Conservation (phyloP, 495 filamentous ascomycete species). For the Tuber borchii region DNA sequence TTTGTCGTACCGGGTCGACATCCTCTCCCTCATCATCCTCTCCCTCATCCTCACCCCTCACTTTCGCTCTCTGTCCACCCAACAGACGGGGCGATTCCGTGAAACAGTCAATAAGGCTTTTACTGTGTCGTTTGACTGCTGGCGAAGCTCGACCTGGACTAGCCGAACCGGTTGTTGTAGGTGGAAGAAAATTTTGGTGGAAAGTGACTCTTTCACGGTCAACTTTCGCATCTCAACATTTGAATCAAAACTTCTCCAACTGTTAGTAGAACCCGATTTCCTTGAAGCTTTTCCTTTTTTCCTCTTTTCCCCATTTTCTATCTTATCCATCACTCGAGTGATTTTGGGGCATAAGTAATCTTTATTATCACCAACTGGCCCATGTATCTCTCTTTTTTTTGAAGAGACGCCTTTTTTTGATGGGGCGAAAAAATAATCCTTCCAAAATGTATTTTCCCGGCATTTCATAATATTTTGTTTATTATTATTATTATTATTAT, state of each 20-base stretch:
- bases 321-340: neutral
- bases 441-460: neutral
- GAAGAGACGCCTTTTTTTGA: neutral
- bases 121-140: constrained; percentile 34
- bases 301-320: constrained; percentile 2
- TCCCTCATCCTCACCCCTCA: constrained; percentile 26
- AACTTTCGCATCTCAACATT: constrained; percentile 21
- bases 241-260: constrained; percentile 37
- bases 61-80: constrained; percentile 25
- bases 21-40: constrained; percentile 33
- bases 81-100: constrained; percentile 37
- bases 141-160: constrained; percentile 40
- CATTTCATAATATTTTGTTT: constrained; percentile 12
- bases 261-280: constrained; percentile 37
- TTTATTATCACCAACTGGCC: neutral
- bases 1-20: constrained; percentile 42
- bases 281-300: constrained; percentile 21
- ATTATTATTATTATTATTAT: constrained; percentile 21
- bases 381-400: neutral
- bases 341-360: constrained; percentile 11
- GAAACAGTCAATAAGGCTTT: constrained; percentile 30
- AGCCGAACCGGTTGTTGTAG: constrained; percentile 27
- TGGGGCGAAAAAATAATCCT: neutral
- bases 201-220: constrained; percentile 30
- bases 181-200: constrained; percentile 34